Conservation (phyloP, 495 filamentous ascomycete genomes). For the Pyrenopolyporus hunteri region DNA sequence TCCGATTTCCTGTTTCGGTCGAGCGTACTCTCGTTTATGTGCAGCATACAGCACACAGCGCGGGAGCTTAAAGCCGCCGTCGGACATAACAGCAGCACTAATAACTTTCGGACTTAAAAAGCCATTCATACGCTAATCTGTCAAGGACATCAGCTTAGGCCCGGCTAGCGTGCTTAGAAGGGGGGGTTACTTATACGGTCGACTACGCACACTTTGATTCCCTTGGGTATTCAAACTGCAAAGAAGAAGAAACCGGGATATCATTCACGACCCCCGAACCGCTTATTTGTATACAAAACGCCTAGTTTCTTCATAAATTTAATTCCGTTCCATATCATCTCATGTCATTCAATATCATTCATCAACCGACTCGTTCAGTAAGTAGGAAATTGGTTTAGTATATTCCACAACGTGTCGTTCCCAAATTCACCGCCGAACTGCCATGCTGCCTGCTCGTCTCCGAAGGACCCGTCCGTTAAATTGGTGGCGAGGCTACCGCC, state of each 20-base stretch:
- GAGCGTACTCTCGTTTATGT: neutral
- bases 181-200: neutral
- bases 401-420: constrained; percentile 59
- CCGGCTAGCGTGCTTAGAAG: neutral
- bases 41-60: too few species aligned
- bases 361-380: constrained; percentile 14
- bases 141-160: neutral
- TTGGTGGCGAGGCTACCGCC: constrained; percentile 11
- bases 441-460: constrained; percentile 29
- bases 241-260: constrained; percentile 4
- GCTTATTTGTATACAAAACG: constrained; percentile 9
- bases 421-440: constrained; percentile 56
- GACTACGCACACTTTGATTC: neutral
- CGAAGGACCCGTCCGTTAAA: constrained; percentile 9
- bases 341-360: neutral
- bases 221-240: constrained; percentile 2
- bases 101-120: constrained; percentile 4
- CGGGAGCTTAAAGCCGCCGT: constrained; percentile 2
- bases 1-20: neutral
- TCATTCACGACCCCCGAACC: constrained; percentile 7
- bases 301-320: constrained; percentile 1
- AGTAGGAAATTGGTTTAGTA: constrained; percentile 55
- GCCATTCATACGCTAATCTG: too few species aligned
- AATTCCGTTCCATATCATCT: neutral
- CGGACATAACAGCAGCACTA: neutral